These are phyloP conservation scores for Schizochytrium sp. DNA, from an alignment of 108 stramenopile species.

Conservation along the genomic window DNA sequence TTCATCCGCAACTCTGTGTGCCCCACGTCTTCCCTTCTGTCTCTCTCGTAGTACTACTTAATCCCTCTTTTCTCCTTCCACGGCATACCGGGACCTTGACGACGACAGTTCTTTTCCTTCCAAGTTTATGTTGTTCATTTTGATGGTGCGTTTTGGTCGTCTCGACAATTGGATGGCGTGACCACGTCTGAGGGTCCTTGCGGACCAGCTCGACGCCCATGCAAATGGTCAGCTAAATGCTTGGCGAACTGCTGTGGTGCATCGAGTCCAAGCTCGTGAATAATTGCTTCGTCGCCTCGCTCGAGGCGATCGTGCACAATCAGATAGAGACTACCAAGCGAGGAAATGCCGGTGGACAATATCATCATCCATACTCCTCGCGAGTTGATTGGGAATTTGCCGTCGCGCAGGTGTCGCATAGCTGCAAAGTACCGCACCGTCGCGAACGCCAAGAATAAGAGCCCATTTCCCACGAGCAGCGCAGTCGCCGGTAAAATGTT, in stretches of 20 bases:
- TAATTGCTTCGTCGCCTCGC: not conserved
- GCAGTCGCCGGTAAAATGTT: not conserved
- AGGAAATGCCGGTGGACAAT: not conserved
- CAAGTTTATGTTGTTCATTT: not conserved
- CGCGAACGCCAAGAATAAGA: not conserved
- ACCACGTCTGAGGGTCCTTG: no score
- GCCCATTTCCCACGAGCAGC: not conserved
- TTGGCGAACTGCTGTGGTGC: not conserved
- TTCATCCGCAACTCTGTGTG: no score
- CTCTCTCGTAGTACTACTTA: no score
- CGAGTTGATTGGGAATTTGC: not conserved
- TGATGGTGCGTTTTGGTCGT: not conserved
- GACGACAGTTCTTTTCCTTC: not conserved
- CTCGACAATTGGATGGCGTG: no score
- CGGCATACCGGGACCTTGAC: no score
- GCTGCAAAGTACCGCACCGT: not conserved
- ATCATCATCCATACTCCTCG: not conserved
- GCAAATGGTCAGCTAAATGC: not conserved
- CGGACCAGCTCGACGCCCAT: not conserved
- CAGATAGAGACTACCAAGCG: not conserved
- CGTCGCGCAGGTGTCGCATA: not conserved
- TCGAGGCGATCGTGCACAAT: not conserved
- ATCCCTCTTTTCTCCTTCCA: no score
- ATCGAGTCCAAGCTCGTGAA: not conserved
- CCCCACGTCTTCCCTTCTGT: no score